Evolutionary conservation across 2,329 filamentous ascomycete genomes (phyloP), one percentile per base, ranked within the genome.

Genomic region (Fusarium sp.): DNA sequence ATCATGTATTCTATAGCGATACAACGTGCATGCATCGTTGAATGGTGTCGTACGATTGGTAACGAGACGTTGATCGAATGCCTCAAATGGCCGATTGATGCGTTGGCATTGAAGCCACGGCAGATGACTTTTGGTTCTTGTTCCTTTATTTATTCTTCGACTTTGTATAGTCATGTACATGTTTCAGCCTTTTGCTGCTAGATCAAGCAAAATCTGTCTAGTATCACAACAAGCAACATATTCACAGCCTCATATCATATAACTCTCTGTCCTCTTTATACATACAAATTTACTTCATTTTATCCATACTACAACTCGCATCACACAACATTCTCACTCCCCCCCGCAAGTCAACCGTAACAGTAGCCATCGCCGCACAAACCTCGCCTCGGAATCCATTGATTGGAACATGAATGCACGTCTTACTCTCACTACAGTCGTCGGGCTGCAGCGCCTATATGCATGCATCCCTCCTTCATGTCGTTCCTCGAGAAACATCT

Each of bases 41-140:
- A 68, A 70, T 74, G 73, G 68, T 74, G 65, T 74, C 63, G 62
- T 70, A 74, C 69, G 69, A 75, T 68, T 75, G 73, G 73, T 68
- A 56, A 71, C 53, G 25, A 59, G 54, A 52, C 41, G 59, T 46
- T 61, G 35, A 39, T 54, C 39, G 59, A 50, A 59, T 69, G 71
- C 70, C 72, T 75, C 63, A 66, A 69, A 69, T 70, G 65, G 71
- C 49, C 60, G 57, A 54, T 67, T 64, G 74, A 76, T 76, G 74
- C 55, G 74, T 75, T 76, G 74, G 69, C 69, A 68, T 67, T 39
- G 46, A 57, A 74, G 70, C 70, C 71, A 69, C 71, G 33, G 50
- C 64, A 65, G 63, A 53, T 39, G 42, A n/a, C 35, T 29, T 29
- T 27, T n/a, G 22, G 20, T 33, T 18, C 29, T 50, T 31, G 18